These are phyloP conservation scores for Cicer chorassanicum DNA, from an alignment of 306 rosid species.

Conservation along the genomic window DNA sequence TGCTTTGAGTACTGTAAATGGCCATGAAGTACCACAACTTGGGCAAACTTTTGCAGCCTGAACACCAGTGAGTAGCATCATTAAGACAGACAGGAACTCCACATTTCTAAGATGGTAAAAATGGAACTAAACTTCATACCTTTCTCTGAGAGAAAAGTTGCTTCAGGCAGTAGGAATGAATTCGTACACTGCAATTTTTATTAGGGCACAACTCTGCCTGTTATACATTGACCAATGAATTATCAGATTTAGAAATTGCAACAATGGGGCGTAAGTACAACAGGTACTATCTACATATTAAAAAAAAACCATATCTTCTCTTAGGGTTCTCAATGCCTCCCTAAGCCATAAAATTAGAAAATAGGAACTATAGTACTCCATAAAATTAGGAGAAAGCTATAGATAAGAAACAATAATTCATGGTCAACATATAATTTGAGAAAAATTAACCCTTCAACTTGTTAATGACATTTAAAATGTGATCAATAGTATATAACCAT, in stretches of 20 bases:
- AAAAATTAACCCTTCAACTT: constrained; percentile 29
- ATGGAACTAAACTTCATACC: constrained; percentile 54
- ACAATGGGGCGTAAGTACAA: background rate
- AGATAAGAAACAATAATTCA: background rate
- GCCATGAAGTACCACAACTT: constrained; percentile 71
- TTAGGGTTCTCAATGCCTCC: constrained; percentile 25
- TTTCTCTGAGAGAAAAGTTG: constrained; percentile 61
- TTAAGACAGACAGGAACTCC: constrained; percentile 16
- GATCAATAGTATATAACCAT: constrained; percentile 10
- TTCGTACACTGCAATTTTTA: constrained; percentile 67
- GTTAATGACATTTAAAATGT: background rate
- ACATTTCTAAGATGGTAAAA: constrained; percentile 14
- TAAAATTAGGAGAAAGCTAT: background rate
- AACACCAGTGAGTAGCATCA: constrained; percentile 32
- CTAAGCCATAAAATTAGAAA: constrained; percentile 3
- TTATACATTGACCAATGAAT: constrained; percentile 39
- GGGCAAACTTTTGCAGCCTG: constrained; percentile 72
- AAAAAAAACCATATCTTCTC: background rate
- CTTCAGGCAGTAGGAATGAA: constrained; percentile 79
- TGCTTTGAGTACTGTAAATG: constrained; percentile 51
- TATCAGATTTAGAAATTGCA: constrained; percentile 42
- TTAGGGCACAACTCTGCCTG: constrained; percentile 82
- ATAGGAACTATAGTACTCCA: background rate
- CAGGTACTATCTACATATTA: background rate
- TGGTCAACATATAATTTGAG: constrained; percentile 3